Evolutionary conservation across 2,329 filamentous ascomycete species (phyloP).

Genomic region (Penicillium thymicola): DNA sequence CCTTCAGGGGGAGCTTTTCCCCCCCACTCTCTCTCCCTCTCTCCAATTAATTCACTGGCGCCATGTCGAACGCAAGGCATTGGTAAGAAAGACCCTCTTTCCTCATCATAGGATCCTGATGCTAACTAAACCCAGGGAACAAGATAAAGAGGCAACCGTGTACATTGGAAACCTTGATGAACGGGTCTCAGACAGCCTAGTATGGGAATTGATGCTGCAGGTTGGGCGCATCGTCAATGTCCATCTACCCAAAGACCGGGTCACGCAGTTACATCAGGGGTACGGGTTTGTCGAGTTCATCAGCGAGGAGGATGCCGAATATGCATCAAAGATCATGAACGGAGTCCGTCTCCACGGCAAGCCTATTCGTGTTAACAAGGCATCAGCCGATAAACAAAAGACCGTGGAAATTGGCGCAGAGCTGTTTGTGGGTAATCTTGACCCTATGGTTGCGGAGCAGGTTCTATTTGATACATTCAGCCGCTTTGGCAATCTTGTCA

Average conservation of each 20-base stretch:
- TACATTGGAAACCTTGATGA: slow-evolving; percentile 99
- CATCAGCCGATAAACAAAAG: slow-evolving; percentile 88
- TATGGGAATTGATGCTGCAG: slow-evolving; percentile 98
- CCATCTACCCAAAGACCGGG: slow-evolving; percentile 95
- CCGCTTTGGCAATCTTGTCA: slow-evolving; percentile 81
- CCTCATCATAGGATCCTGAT: not conserved
- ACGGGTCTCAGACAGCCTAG: slow-evolving; percentile 80
- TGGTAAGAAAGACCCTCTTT: slow-evolving; percentile 55
- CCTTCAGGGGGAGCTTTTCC: not conserved
- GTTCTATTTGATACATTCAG: slow-evolving; percentile 93
- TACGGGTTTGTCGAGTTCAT: slow-evolving; percentile 99
- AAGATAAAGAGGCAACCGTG: slow-evolving; percentile 96
- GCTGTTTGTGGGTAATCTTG: slow-evolving; percentile 93
- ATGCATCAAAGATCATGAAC: slow-evolving; percentile 95
- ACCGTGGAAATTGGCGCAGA: slow-evolving; percentile 91
- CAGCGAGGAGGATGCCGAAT: slow-evolving; percentile 91
- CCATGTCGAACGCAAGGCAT: slow-evolving; percentile 70
- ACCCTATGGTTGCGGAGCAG: slow-evolving; percentile 92
- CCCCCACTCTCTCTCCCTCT: not conserved
- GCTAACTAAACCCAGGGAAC: slow-evolving; percentile 63
- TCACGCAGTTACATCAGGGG: slow-evolving; percentile 93
- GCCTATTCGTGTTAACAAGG: slow-evolving; percentile 94
- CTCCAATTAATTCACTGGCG: slow-evolving; percentile 13
- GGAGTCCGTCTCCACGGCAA: slow-evolving; percentile 90
- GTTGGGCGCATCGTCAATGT: slow-evolving; percentile 97